Evolutionary conservation across 1,284 basidiomycete genomes (phyloP).

Genomic region (Irpex rosettiformis): DNA sequence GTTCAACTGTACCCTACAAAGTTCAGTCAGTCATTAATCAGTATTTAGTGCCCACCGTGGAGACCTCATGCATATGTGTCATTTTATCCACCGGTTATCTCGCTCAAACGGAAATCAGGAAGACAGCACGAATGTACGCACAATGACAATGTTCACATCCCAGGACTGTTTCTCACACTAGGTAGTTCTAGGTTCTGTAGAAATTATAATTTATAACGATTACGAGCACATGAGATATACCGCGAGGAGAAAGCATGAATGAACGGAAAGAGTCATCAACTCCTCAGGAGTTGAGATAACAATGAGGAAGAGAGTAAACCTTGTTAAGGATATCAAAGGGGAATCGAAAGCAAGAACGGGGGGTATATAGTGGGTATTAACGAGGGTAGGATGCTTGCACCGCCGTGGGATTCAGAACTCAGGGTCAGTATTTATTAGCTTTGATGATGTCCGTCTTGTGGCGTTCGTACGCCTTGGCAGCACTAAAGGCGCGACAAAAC

Average conservation of each 20-base stretch:
- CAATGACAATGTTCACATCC: too few relatives aligned
- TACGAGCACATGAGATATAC: not conserved
- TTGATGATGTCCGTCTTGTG: constrained; percentile 61
- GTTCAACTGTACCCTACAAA: too few relatives aligned
- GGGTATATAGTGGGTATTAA: not conserved
- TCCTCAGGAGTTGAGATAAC: not conserved
- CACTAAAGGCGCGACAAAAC: constrained; percentile 35
- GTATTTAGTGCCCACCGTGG: too few relatives aligned
- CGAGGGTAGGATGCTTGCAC: not conserved
- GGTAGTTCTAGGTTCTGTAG: too few relatives aligned
- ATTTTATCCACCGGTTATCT: too few relatives aligned
- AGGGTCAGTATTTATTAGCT: constrained; percentile 27
- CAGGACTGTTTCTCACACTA: too few relatives aligned
- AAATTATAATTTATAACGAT: not conserved
- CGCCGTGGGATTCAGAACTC: not conserved
- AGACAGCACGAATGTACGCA: too few relatives aligned
- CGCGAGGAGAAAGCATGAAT: not conserved
- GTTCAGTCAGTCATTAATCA: too few relatives aligned
- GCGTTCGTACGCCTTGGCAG: constrained; percentile 66
- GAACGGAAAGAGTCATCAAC: not conserved
- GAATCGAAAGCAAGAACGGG: not conserved
- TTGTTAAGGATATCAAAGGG: not conserved
- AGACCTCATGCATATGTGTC: too few relatives aligned
- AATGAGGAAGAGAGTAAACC: not conserved
- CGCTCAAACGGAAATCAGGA: too few relatives aligned